Base-by-base conservation (phyloP, 1,284 basidiomycete species). In the Ganoderma multipileum region DNA sequence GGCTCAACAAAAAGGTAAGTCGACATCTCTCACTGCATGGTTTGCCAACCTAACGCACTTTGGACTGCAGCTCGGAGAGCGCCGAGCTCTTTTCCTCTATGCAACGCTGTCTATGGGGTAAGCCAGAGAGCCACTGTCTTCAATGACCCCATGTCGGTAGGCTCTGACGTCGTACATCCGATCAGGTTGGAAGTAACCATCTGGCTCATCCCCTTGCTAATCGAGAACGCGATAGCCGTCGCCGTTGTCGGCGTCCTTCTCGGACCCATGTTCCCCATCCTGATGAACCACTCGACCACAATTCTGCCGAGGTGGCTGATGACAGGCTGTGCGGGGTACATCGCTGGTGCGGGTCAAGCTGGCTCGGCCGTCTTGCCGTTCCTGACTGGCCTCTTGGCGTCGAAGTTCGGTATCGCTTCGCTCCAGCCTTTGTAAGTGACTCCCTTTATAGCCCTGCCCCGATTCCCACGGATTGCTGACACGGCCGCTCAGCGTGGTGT, bases 291-390 rank as follows among this genome's bases (percentile, higher is more conserved):
- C 67, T 20, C 30, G 11, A 12, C 73, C 83, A 88, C 67, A 6
- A 81, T 92, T 64, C 78, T 93, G 5, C 91, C 91, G 8, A 82
- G 81, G 12, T 89, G 87, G 83, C 81, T 92, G 12, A 84, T 91
- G 61, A 87, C 86, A 0, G 89, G 83, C 2, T 84, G 87, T n/a
- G 87, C 92, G 52, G 91, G 91, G 3, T 89, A 89, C 87, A 88
- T 90, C 33, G 84, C 86, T 2, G 87, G 87, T 16, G 81, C 91
- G 60, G 91, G 91, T 0, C 88, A 89, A 72, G 86, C 89, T 2
- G 91, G 91, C 11, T 87, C 86, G 61, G 91, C 91, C 0, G 77
- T 90, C 2, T 78, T 93, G 60, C 91, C 91, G 0, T 91, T 92
- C 76, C 80, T 89, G 67, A 89, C 89, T 0, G 89, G 89, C n/a